phyloP scores from a whole-genome alignment of 2,329 filamentous ascomycete genomes.

The Diaporthe citrichinensis region DNA sequence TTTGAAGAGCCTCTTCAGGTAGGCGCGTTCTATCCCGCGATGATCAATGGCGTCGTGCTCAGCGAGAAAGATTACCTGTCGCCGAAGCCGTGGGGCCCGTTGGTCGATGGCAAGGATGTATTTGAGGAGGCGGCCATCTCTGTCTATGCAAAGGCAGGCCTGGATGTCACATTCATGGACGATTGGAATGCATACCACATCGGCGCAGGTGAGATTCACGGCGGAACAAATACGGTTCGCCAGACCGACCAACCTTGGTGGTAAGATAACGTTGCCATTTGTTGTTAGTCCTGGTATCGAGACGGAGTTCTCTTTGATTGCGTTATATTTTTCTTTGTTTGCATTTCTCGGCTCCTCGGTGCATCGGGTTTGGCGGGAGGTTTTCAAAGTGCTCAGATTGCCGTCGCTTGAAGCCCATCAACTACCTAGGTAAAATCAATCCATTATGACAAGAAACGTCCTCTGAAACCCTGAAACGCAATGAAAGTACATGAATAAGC shows the following conservation, averaged over 20 bases:
- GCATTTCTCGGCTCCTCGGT: not conserved
- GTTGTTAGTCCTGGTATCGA: not conserved
- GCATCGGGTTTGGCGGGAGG: not conserved
- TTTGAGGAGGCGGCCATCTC: not conserved
- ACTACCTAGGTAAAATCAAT: not conserved
- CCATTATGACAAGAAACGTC: not conserved
- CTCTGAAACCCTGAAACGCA: not conserved
- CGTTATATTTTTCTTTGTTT: not conserved
- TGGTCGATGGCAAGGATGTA: not conserved
- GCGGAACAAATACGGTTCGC: not conserved
- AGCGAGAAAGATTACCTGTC: not conserved
- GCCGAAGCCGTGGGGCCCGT: not conserved
- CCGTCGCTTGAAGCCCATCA: not conserved
- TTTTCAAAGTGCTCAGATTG: not conserved
- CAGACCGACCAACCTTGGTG: not conserved
- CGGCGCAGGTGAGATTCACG: not conserved
- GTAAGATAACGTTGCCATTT: not conserved
- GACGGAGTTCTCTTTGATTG: not conserved
- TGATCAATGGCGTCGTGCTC: constrained; percentile 1
- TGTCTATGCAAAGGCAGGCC: not conserved
- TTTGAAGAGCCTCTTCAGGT: not conserved
- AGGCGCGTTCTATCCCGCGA: not conserved
- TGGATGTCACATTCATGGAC: not conserved
- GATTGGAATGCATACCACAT: not conserved
- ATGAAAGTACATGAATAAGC: not conserved